A percentile compares a stretch with the other conserved stretches of the same genome.
Evolutionary conservation across 1,284 basidiomycete species (phyloP).

Genomic region (Boletus sp.): DNA sequence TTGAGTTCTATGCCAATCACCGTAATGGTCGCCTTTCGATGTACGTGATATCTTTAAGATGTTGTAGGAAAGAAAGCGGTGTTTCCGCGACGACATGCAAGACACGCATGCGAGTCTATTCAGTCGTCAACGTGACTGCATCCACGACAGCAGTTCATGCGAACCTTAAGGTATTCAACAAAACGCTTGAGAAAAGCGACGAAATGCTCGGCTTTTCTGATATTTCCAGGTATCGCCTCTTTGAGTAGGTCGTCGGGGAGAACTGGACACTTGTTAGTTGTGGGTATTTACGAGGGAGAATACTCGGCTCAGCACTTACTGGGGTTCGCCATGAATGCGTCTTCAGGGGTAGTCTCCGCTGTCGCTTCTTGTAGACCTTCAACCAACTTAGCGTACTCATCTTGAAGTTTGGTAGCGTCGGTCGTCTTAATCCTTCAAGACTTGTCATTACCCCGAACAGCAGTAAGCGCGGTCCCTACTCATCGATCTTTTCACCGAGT

Average conservation of each 20-base stretch:
- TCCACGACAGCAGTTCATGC: conserved; percentile 11
- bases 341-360: conserved; percentile 64
- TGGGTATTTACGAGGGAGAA: not conserved
- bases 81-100: conserved; percentile 99
- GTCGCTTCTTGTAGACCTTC: conserved; percentile 87
- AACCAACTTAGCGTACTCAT: conserved; percentile 97
- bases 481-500: conserved; percentile 91
- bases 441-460: conserved; percentile 7
- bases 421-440: conserved; percentile 77
- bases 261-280: conserved; percentile 46
- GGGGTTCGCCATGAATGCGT: conserved; percentile 89
- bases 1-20: conserved; percentile 40
- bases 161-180: conserved; percentile 96
- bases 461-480: conserved; percentile 51
- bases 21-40: conserved; percentile 95
- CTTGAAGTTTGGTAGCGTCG: conserved; percentile 92
- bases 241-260: conserved; percentile 93
- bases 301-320: conserved; percentile 41
- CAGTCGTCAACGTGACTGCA: conserved; percentile 14
- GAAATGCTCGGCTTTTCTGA: conserved; percentile 98
- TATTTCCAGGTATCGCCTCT: conserved; percentile 98
- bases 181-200: conserved; percentile 98
- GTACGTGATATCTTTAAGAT: conserved; percentile 98
- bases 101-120: conserved; percentile 92
- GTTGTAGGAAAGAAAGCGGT: conserved; percentile 96